Evolutionary conservation across 352 stramenopile genomes (phyloP), one percentile per base, ranked within the genome.

Genomic region (Globisporangium okanoganense): DNA sequence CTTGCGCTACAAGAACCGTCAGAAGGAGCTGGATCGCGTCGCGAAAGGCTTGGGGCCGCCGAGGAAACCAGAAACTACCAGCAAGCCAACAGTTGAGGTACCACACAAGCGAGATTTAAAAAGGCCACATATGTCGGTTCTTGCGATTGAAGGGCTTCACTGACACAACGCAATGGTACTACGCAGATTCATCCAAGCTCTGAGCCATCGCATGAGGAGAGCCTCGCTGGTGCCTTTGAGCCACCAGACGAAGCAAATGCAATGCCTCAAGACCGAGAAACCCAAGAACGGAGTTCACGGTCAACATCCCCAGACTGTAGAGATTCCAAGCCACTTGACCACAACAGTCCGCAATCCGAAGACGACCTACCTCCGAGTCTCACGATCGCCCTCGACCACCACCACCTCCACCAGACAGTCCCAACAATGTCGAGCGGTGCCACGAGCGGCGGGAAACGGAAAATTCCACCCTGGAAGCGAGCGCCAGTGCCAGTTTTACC

Each of bases 401-500:
- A 29, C 0, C 48, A 36, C 7, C 9, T n/a, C n/a, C n/a, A 27
- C 7, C 3, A 27, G 38, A 27, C 35, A 50, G 6, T 9, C 25
- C 14, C n/a, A 27, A 24, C n/a, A 20, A 25, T 44, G 54, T 55
- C 10, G 25, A 56, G 13, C 27, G n/a, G n/a, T n/a, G 36, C 13
- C 50, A 36, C 24, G 29, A 62, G 62, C 56, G 25, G 55, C 50
- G 52, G 51, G 25, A 54, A 52, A 41, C 62, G 64, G 25, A 87
- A 76, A 35, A 40, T 77, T 0, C 73, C 78, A 24, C 54, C 66
- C 4, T 90, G 83, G 80, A 88, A 87, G 54, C 76, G 69, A 36
- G 67, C 78, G 10, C 78, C 73, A 1, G 78, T 92, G 31, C 83
- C 83, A 8, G 65, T 90, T 24, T 64, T 82, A 10, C 77, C 80